Evolutionary conservation across 768 basidiomycete genomes (phyloP), one percentile per base, ranked within the genome.

Genomic region (Lactarius deliciosus): DNA sequence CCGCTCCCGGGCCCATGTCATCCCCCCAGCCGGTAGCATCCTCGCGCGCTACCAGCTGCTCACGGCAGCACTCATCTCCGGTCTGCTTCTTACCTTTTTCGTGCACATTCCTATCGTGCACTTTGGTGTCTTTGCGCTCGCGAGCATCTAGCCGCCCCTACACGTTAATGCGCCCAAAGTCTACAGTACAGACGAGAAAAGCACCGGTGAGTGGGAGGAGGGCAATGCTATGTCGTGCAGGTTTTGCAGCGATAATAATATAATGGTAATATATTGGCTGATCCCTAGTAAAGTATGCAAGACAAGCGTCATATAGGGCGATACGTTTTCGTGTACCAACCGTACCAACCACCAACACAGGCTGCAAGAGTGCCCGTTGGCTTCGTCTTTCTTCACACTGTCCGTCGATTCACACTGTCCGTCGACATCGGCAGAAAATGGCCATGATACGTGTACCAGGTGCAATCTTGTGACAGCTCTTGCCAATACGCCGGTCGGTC

Each of bases 31-130:
- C 9, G 85, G 82, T 25, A 88, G 90, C 11, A 86, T 92, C 64
- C 81, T 93, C 32, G 82, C 86, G 68, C 84, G 80, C 40, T 92
- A 92, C 75, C 90, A 92, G 73, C 81, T 92, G 56, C 83, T 93
- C 57, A 91, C 90, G 0, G 88, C 92, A 1, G 88, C 82, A 0
- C 80, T 94, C 57, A 90, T 92, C 75, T 82, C 81, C 4, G 74
- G 81, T 8, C 81, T 93, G 18, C 81, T 92, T 58, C 76, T 92
- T 54, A 77, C 78, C 0, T 79, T 92, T 72, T 89, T 91, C 74
- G 72, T 91, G 59, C 78, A 91, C 15, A 72, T 93, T 28, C 90
- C 93, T 1, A 75, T 89, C 57, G 73, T 91, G 13, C 77, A 87
- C 73, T 63, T 89, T 43, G 88, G 88, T 34, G 81, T 92, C 61